phyloP scores from a whole-genome alignment of 192 early-diverging fungal species.

The Coemansia sp. region DNA sequence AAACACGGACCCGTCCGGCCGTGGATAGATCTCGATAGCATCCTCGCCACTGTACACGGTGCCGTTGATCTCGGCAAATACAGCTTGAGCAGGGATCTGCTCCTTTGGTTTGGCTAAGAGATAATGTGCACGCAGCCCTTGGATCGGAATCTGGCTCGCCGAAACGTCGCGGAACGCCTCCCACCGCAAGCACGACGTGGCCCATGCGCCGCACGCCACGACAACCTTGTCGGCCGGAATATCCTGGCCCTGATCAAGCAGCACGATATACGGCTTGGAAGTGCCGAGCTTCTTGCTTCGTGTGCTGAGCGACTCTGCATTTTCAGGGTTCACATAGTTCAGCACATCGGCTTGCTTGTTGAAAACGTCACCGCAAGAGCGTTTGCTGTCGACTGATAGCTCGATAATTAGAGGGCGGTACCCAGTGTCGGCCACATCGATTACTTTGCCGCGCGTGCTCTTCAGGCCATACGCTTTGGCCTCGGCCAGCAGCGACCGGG shows the following conservation, averaged over 20 bases:
- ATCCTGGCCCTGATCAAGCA: constrained; percentile 36
- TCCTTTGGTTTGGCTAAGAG: constrained; percentile 35
- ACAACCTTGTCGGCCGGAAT: constrained; percentile 48
- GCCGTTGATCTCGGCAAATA: constrained; percentile 55
- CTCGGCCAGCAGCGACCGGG: constrained; percentile 35
- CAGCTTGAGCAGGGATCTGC: constrained; percentile 38
- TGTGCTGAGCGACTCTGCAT: constrained; percentile 6
- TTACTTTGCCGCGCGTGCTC: constrained; percentile 37
- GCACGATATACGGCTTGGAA: constrained; percentile 34
- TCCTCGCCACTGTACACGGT: constrained; percentile 52
- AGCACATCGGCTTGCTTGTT: constrained; percentile 3
- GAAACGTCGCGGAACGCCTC: constrained; percentile 51
- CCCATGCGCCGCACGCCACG: constrained; percentile 51
- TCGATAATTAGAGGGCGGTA: constrained; percentile 44
- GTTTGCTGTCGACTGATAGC: constrained; percentile 25
- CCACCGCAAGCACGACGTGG: constrained; percentile 44
- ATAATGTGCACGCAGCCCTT: constrained; percentile 50
- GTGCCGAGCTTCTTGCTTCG: constrained; percentile 6
- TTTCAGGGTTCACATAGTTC: neutral
- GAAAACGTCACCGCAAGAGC: neutral
- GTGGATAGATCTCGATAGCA: constrained; percentile 51
- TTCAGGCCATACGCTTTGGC: constrained; percentile 38
- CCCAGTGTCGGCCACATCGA: constrained; percentile 38
- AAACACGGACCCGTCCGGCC: constrained; percentile 51
- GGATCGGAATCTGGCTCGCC: constrained; percentile 51